Evolutionary conservation across 2,329 filamentous ascomycete species (phyloP), one percentile per base, ranked within the genome.

Genomic region (Scedosporium minutisporum): DNA sequence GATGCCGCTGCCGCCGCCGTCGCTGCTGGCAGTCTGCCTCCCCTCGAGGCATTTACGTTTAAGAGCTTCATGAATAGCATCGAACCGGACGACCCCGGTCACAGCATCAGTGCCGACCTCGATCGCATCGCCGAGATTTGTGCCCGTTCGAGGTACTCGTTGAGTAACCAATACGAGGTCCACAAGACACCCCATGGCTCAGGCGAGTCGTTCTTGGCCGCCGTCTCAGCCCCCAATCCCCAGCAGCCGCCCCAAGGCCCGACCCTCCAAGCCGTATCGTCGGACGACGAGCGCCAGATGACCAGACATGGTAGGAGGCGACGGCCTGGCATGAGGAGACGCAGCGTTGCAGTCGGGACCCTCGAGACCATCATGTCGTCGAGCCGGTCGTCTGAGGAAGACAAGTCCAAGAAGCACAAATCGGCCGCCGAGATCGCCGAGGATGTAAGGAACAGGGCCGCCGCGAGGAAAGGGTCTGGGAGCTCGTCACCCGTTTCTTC

Each of bases 91-190:
- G 74, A 75, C 60, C 69, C 68, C 4, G 73, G 72, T 5, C 73
- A 73, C 58, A 78, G 82, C 63, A 83, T 87, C 64, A 77, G 78
- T 60, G 76, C 83, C 12, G 83, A 87, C 67, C 74, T 88, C 59
- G 84, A 87, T 65, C 80, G 83, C 48, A 87, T 88, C 67, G 85
- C 85, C 10, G 85, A 87, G 70, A 87, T 88, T 38, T 88, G 85
- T 72, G 85, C 85, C 44, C 78, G 82, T 41, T 87, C 84, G 12
- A 79, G 82, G 53, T 87, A 87, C 70, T 87, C 84, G 48, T 70
- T 87, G 60, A 87, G 84, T 71, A 86, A 87, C 70, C 85, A 87
- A 69, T 87, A 87, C 67, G 85, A 87, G 68, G 83, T 86, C 6
- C 85, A 88, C 66, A 82, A 87, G 64, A 76, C 81, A 12, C 85